Evolutionary conservation across 441 rosid species (phyloP), one percentile per base, ranked within the genome.

Genomic region (Hypseocharis bilobata): DNA sequence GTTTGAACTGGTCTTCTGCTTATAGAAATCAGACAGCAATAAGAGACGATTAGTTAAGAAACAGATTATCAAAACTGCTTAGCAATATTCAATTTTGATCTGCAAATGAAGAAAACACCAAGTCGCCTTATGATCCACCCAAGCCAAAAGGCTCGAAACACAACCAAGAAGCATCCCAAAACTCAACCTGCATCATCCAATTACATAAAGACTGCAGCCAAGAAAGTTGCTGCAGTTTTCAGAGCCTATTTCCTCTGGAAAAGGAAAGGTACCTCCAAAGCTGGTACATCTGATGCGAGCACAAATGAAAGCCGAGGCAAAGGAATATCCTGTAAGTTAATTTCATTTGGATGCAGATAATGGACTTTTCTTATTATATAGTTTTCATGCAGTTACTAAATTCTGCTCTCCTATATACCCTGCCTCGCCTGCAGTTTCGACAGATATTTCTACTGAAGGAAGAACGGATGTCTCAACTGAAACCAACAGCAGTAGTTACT

Each of bases 401-500:
- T 6, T 42, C 49, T n/a, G n/a, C n/a, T n/a, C n/a, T n/a, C n/a
- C n/a, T n/a, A n/a, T n/a, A n/a, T n/a, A n/a, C n/a, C n/a, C n/a
- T n/a, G n/a, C n/a, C n/a, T n/a, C n/a, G n/a, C 66, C 42, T 73
- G 84, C 87, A 83, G 82, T 66, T 67, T 85, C 93, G 14, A 80
- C 80, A 49, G 86, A 77, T 68, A 71, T 76, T 72, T 83, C 88
- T 0, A 71, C 86, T 34, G 85, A 68, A 70, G 82, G 91, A 3
- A 47, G 25, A 19, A 47, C 54, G 22, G 54, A 47, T 19, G 54
- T 47, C 19, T 47, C 54, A 1, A 47, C 54, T 19, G 54, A 47
- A 47, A 47, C 54, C 77, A 70, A 72, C 54, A 58, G 67, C 17
- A 83, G 71, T 76, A 81, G 73, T 54, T 70, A 25, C 10, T 80